phyloP scores from a whole-genome alignment of 176 grass and related monocot species.

The Hyparrhenia diplandra region DNA sequence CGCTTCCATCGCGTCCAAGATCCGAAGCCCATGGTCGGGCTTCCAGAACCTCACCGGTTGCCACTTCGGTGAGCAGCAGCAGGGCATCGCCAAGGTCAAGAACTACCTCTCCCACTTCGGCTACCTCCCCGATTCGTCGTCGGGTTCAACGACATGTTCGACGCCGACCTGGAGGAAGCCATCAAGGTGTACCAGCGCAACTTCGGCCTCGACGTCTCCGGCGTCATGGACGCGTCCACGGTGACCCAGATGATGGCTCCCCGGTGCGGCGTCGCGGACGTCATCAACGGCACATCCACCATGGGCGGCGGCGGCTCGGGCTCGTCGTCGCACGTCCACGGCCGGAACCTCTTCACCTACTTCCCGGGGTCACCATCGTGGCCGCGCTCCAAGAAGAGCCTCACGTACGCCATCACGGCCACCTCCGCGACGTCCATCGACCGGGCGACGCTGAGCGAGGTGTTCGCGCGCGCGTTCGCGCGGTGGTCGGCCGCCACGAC shows the following conservation, averaged over 20 bases:
- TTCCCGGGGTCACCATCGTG: constrained; percentile 61
- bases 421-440: constrained; percentile 58
- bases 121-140: constrained; percentile 42
- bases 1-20: constrained; percentile 4
- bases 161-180: constrained; percentile 54
- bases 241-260: constrained; percentile 64
- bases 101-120: constrained; percentile 68
- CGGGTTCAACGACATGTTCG: constrained; percentile 66
- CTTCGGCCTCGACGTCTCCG: constrained; percentile 57
- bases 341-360: constrained; percentile 77
- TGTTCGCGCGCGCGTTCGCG: constrained; percentile 75
- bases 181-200: constrained; percentile 66
- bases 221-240: constrained; percentile 54
- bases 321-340: not conserved
- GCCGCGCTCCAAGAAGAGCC: constrained; percentile 45
- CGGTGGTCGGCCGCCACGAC: constrained; percentile 61
- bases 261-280: constrained; percentile 81
- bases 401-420: constrained; percentile 49
- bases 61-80: constrained; percentile 53
- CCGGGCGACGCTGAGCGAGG: constrained; percentile 22
- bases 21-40: constrained; percentile 67
- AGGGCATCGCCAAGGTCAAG: constrained; percentile 63
- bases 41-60: constrained; percentile 84
- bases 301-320: not conserved
- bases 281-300: constrained; percentile 63